These are phyloP conservation scores for Colletotrichum siamense DNA, from an alignment of 2,329 filamentous ascomycete genomes.

Conservation along the genomic window DNA sequence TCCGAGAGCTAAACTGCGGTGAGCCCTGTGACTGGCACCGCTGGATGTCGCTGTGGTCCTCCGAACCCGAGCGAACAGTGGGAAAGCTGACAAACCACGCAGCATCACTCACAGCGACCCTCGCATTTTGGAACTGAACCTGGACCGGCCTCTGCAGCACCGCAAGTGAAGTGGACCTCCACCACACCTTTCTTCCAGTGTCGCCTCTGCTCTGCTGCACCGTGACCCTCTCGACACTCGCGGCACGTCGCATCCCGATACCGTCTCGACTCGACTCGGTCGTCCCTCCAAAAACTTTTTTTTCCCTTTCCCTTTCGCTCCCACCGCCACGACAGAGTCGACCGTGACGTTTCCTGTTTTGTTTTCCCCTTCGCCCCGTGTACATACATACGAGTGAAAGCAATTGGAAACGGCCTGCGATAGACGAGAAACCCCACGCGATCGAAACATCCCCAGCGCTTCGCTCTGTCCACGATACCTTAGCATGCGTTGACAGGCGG, in stretches of 20 bases:
- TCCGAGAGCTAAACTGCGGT: slow-evolving; percentile 12
- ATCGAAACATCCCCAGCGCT: background rate
- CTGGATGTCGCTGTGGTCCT: background rate
- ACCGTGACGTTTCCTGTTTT: background rate
- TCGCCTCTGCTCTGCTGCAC: background rate
- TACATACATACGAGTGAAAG: background rate
- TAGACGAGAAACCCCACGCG: background rate
- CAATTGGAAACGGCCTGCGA: background rate
- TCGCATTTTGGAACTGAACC: slow-evolving; percentile 6
- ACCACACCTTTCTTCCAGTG: background rate
- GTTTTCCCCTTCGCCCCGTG: background rate
- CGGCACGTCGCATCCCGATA: slow-evolving; percentile 13
- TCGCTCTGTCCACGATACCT: background rate
- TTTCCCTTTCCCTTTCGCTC: background rate
- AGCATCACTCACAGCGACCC: background rate
- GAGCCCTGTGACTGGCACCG: slow-evolving; percentile 6
- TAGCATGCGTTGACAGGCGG: slow-evolving; percentile 21
- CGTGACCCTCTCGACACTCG: background rate
- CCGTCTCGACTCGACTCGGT: slow-evolving; percentile 8
- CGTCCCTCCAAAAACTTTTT: slow-evolving; percentile 9
- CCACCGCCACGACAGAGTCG: background rate
- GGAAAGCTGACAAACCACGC: slow-evolving; percentile 19
- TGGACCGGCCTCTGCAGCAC: background rate
- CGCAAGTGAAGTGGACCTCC: background rate
- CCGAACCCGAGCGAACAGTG: background rate